Conservation (phyloP, 768 basidiomycete genomes). For the Phylloporus arenicola region DNA sequence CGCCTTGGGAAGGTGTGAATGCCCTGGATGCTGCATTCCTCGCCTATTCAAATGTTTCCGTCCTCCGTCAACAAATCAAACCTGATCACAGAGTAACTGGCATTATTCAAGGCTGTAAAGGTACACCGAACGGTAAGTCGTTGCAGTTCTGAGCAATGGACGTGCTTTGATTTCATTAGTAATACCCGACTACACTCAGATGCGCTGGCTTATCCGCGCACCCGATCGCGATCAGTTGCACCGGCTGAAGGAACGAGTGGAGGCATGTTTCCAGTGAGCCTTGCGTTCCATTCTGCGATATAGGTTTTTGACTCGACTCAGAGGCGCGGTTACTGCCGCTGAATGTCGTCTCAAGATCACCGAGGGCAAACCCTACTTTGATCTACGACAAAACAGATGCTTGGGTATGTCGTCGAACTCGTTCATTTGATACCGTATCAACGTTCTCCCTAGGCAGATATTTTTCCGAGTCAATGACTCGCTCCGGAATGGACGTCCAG, state of each 20-base stretch:
- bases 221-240: constrained; percentile 54
- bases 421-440: neutral
- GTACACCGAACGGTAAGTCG: constrained; percentile 60
- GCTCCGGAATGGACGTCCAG: constrained; percentile 34
- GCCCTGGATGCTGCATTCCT: constrained; percentile 86
- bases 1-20: constrained; percentile 84
- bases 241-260: constrained; percentile 52
- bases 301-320: constrained; percentile 25
- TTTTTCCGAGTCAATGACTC: constrained; percentile 44
- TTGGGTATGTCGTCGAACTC: constrained; percentile 38
- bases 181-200: constrained; percentile 76
- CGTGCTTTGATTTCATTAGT: constrained; percentile 38
- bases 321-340: constrained; percentile 64
- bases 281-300: neutral
- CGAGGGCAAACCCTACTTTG: constrained; percentile 41
- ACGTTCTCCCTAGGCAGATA: constrained; percentile 40
- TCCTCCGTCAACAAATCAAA: constrained; percentile 81
- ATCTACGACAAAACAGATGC: constrained; percentile 53
- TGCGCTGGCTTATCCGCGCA: constrained; percentile 70
- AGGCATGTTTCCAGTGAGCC: constrained; percentile 66
- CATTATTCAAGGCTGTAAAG: constrained; percentile 62
- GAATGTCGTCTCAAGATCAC: constrained; percentile 48
- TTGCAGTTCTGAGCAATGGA: constrained; percentile 1
- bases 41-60: constrained; percentile 73
- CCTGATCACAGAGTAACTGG: constrained; percentile 80